Conservation (phyloP, 805 yeast species). For the Candida pini region DNA sequence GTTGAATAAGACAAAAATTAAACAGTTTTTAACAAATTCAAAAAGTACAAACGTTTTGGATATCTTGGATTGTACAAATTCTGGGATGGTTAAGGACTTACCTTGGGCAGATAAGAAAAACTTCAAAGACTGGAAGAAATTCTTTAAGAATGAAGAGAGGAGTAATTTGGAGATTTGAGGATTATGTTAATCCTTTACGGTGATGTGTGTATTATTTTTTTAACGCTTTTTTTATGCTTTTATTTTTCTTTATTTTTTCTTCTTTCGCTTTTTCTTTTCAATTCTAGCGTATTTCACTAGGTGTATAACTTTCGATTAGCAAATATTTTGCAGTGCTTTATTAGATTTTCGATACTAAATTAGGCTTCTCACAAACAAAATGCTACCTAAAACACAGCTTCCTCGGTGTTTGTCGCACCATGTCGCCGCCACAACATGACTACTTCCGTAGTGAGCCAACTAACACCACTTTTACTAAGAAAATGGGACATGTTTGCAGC, state of each 20-base stretch:
- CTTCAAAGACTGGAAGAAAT: constrained; percentile 21
- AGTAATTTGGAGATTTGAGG: neutral
- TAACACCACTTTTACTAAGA: too few relatives aligned
- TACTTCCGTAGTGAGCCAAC: too few relatives aligned
- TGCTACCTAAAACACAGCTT: too few relatives aligned
- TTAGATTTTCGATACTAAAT: too few relatives aligned
- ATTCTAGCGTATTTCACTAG: too few relatives aligned
- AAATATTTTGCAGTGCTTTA: too few relatives aligned
- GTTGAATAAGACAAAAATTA: constrained; percentile 24
- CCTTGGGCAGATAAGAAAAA: constrained; percentile 36
- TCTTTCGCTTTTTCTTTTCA: neutral
- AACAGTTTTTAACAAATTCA: constrained; percentile 13
- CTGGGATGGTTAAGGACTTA: constrained; percentile 45
- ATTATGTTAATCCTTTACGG: neutral
- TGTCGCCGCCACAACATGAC: too few relatives aligned
- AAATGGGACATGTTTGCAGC: too few relatives aligned
- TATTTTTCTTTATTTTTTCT: neutral
- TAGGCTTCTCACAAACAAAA: too few relatives aligned
- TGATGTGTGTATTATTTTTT: neutral
- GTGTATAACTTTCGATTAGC: too few relatives aligned
- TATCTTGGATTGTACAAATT: constrained; percentile 37
- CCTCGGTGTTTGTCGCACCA: too few relatives aligned
- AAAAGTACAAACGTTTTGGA: constrained; percentile 11
- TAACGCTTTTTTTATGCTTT: neutral
- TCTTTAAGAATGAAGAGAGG: constrained; percentile 7